Conservation (phyloP, 2,329 filamentous ascomycete species). For the Xylaria sp. region DNA sequence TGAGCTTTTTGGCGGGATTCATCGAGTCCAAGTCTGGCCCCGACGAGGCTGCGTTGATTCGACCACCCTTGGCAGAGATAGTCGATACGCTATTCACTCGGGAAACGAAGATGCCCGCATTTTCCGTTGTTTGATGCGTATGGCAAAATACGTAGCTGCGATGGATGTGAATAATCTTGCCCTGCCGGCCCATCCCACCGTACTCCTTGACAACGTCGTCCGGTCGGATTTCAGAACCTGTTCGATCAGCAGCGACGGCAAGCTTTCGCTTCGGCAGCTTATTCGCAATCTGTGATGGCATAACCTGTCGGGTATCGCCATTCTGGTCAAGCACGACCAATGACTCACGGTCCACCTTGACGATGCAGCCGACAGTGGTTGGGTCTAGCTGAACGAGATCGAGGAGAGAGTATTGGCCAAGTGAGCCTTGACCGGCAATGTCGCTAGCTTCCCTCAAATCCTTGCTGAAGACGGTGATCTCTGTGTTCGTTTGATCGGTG, state of each 20-base stretch:
- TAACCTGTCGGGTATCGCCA: conserved; percentile 77
- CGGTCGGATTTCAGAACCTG: conserved; percentile 87
- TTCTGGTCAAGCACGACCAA: conserved; percentile 90
- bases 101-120: conserved; percentile 87
- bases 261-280: conserved; percentile 82
- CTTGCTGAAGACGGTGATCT: conserved; percentile 98
- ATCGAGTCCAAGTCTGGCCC: conserved; percentile 85
- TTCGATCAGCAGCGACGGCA: conserved; percentile 89
- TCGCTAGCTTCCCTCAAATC: conserved; percentile 93
- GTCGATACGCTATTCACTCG: conserved; percentile 86
- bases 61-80: conserved; percentile 90
- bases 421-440: conserved; percentile 79
- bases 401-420: conserved; percentile 90
- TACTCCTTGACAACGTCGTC: conserved; percentile 94
- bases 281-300: conserved; percentile 91
- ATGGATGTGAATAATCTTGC: conserved; percentile 92
- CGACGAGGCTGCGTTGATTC: conserved; percentile 64
- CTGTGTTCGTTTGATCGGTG: conserved; percentile 88
- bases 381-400: conserved; percentile 94
- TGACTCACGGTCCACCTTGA: conserved; percentile 94
- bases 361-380: conserved; percentile 88
- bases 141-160: conserved; percentile 91
- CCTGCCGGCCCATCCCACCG: conserved; percentile 81
- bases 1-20: conserved; percentile 86
- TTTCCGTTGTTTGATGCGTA: conserved; percentile 82